Base-by-base conservation (phyloP, 2,329 filamentous ascomycete species). In the Fusarium sacchari region DNA sequence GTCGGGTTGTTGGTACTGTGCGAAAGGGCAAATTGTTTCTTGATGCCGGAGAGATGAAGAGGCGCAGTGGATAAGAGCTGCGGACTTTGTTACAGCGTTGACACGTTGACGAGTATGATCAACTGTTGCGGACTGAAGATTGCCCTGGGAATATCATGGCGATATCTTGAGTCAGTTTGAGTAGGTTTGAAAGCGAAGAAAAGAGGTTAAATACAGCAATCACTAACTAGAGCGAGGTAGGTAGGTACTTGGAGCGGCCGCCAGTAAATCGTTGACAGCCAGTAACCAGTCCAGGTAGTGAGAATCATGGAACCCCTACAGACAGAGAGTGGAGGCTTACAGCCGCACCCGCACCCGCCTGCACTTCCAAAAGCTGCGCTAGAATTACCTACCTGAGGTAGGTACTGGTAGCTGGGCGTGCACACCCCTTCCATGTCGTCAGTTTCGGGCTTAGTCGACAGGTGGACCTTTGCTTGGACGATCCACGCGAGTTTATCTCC, bases 401-500 rank as follows among this genome's bases (percentile, higher is more conserved):
- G n/a, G n/a, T n/a, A n/a, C n/a, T n/a, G n/a, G n/a, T n/a, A 56
- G 44, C 37, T 60, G 52, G 47, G 60, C 32, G 34, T 42, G 55
- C 66, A 28, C 50, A 53, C 50, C 71, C 73, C 71, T 46, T 40
- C 73, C 71, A 43, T 40, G 61, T 61, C 67, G 74, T 65, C 73
- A 52, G 64, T 72, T 72, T 73, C 43, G 58, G 63, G 69, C 22
- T 55, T 73, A 73, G 75, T 53, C 57, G 47, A 15, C 42, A 37
- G 43, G 62, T 47, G 46, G 52, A 65, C 43, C 62, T 60, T n/a
- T 43, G 39, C 55, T 47, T 36, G 30, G 20, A n/a, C 15, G 65
- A 68, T 55, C 65, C 67, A 65, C 67, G 68, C 73, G 60, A 72
- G 67, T 76, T 71, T 71, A 76, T 77, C 68, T 74, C 73, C 72